Conservation (phyloP, 176 grass and related monocot species). For the Aechmea fasciata region DNA sequence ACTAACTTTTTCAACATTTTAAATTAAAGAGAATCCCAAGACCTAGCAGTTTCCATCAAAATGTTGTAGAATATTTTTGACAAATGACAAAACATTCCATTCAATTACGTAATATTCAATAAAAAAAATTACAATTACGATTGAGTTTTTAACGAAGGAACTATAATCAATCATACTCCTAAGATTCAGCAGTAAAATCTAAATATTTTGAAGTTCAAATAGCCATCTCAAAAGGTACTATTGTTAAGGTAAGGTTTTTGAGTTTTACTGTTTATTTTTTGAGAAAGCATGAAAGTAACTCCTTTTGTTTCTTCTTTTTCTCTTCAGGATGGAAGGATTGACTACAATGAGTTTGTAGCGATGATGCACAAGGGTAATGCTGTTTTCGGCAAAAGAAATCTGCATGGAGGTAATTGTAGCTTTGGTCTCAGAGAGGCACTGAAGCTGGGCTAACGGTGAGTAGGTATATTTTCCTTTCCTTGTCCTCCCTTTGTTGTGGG, state of each 20-base stretch:
- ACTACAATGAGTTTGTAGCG: slow-evolving; percentile 86
- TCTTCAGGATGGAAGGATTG: slow-evolving; percentile 83
- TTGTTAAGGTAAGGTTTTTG: no score
- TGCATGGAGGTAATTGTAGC: slow-evolving; percentile 31
- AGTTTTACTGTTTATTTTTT: slow-evolving; percentile 3
- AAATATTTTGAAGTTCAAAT: no score
- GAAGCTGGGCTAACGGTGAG: slow-evolving; percentile 60
- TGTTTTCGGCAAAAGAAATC: slow-evolving; percentile 53
- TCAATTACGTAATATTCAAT: no score
- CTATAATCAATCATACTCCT: no score
- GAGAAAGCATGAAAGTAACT: slow-evolving; percentile 9
- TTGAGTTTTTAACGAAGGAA: no score
- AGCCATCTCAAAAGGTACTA: no score
- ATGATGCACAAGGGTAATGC: slow-evolving; percentile 99
- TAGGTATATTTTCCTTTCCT: slow-evolving; percentile 2
- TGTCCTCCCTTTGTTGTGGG: slow-evolving; percentile 6
- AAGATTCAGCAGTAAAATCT: neutral
- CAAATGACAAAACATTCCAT: no score
- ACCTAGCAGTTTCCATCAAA: no score
- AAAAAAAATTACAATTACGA: no score
- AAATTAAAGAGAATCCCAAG: no score
- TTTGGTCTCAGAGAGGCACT: slow-evolving; percentile 92
- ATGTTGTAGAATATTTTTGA: no score
- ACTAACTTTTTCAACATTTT: no score
- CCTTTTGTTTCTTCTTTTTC: slow-evolving; percentile 17